Evolutionary conservation across 2,329 filamentous ascomycete genomes (phyloP).

Genomic region (Aspergillus fijiensis): DNA sequence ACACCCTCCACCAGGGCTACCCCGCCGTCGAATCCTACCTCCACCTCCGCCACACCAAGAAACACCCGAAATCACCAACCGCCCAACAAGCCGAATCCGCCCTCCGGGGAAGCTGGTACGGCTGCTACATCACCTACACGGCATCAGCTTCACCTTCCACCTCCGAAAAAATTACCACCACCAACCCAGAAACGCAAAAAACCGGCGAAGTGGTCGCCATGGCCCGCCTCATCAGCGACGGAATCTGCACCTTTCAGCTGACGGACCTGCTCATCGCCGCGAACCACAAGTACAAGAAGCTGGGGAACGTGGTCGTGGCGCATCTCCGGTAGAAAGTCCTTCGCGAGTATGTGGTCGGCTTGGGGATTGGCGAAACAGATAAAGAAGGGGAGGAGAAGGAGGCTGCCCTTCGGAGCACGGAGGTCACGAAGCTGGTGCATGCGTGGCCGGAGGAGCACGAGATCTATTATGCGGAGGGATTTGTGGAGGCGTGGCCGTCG

Average conservation of each 20-base stretch:
- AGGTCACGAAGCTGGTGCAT: no score
- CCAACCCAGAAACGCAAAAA: neutral
- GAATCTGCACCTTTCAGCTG: slow-evolving; percentile 53
- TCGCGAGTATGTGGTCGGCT: slow-evolving; percentile 19
- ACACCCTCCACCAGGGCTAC: slow-evolving; percentile 37
- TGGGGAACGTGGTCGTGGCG: slow-evolving; percentile 49
- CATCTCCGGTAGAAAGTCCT: slow-evolving; percentile 44
- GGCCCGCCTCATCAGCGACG: slow-evolving; percentile 54
- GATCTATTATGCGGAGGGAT: no score
- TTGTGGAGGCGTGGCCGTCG: no score
- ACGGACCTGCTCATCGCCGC: slow-evolving; percentile 54
- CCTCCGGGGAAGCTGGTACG: slow-evolving; percentile 44
- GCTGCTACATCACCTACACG: slow-evolving; percentile 41
- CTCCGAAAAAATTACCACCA: neutral
- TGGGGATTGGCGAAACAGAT: no score
- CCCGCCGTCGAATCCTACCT: slow-evolving; percentile 40
- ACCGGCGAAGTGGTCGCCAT: slow-evolving; percentile 40
- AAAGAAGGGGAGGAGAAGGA: no score
- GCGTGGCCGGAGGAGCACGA: no score
- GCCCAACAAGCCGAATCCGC: slow-evolving; percentile 39
- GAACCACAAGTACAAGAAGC: slow-evolving; percentile 49
- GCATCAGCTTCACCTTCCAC: neutral
- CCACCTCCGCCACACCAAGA: slow-evolving; percentile 42
- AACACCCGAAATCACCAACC: slow-evolving; percentile 19
- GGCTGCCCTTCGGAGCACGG: no score